A percentile compares a stretch with the other conserved stretches of the same genome.
Conservation (phyloP, 345 rosid genomes). For the Eucalyptus viminalis region DNA sequence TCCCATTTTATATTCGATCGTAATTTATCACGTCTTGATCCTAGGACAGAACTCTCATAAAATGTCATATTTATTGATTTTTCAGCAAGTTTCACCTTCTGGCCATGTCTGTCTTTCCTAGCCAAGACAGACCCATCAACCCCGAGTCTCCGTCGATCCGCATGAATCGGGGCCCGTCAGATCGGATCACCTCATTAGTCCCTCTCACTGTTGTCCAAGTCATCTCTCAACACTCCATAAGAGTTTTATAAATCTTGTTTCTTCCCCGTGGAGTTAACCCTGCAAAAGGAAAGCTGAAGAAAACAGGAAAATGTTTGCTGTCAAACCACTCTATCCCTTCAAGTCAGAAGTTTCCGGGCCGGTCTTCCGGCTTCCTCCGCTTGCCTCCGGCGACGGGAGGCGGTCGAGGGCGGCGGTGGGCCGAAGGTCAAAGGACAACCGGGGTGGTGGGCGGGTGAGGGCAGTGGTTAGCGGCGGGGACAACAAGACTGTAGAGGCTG, state of each 20-base stretch:
- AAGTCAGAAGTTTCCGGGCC: conserved; percentile 26
- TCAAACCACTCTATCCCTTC: conserved; percentile 14
- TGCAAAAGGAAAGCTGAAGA: neutral
- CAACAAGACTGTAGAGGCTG: conserved; percentile 27
- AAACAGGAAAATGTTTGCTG: conserved; percentile 12
- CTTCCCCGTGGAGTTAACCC: neutral
- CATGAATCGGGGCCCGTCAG: neutral
- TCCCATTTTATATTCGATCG: neutral
- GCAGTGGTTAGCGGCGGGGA: conserved; percentile 62
- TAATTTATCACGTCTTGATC: neutral
- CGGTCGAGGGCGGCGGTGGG: neutral
- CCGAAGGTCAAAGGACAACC: neutral
- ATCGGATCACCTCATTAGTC: neutral
- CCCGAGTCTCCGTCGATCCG: neutral
- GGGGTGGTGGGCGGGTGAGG: conserved; percentile 7
- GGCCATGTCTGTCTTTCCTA: neutral
- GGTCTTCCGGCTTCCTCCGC: conserved; percentile 13
- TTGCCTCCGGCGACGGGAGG: neutral
- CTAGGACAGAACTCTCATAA: neutral
- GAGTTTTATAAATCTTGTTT: neutral
- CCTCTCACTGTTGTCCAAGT: neutral
- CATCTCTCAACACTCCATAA: neutral
- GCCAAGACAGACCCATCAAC: neutral
- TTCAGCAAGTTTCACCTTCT: neutral
- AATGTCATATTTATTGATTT: neutral